Evolutionary conservation across 257 asterid genomes (phyloP).

Genomic region (Handroanthus guayacan): DNA sequence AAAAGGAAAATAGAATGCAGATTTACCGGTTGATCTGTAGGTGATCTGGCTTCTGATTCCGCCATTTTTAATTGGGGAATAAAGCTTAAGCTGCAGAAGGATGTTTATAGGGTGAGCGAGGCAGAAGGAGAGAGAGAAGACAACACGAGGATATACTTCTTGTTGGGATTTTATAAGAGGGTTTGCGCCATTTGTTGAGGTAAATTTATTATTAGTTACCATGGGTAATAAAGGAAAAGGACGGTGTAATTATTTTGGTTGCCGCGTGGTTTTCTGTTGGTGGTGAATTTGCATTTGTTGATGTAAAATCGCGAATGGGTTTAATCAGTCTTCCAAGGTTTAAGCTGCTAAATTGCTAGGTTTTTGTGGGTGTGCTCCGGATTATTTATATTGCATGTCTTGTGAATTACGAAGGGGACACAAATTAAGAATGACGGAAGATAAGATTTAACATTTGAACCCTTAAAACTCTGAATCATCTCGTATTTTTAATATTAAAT

Average conservation of each 20-base stretch:
- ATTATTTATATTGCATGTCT: not conserved
- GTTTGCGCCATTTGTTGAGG: slow-evolving; percentile 2
- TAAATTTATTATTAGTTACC: not conserved
- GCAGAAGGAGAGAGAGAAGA: slow-evolving; percentile 14
- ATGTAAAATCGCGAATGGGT: not conserved
- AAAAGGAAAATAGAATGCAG: not conserved
- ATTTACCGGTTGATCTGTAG: slow-evolving; percentile 36
- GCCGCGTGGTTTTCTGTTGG: not conserved
- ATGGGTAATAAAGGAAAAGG: not conserved
- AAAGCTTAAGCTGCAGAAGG: not conserved
- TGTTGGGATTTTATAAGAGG: slow-evolving; percentile 37
- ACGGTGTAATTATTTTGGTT: not conserved
- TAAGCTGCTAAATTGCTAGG: not conserved
- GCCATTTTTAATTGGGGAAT: slow-evolving; percentile 41
- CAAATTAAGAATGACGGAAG: too few species aligned
- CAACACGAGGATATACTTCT: not conserved
- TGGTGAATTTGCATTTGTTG: slow-evolving; percentile 4
- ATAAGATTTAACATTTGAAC: too few species aligned
- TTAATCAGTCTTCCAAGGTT: not conserved
- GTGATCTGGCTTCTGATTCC: slow-evolving; percentile 52
- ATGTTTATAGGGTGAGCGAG: not conserved
- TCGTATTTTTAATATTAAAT: too few species aligned
- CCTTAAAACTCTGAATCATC: too few species aligned
- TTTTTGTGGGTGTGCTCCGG: too few species aligned
- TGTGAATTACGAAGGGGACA: too few species aligned